A percentile compares a stretch with the other conserved stretches of the same genome.
phyloP scores from a whole-genome alignment of 2,329 filamentous ascomycete genomes.

The Exophiala xenobiotica region DNA sequence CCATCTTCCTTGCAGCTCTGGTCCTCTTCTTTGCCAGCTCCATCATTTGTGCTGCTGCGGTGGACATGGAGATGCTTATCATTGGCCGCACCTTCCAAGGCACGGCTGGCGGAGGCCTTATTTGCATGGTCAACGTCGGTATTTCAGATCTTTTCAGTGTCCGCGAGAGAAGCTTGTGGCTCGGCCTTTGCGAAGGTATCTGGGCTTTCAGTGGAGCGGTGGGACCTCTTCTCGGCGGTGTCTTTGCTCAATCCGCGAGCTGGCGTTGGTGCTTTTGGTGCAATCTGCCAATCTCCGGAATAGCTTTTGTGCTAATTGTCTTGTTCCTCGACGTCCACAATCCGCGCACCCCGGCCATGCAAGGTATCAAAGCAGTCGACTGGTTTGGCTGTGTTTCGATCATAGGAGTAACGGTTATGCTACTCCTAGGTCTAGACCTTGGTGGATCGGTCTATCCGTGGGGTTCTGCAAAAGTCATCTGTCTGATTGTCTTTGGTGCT shows the following conservation, averaged over 20 bases:
- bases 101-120: conserved; percentile 53
- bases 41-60: conserved; percentile 50
- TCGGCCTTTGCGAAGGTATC: conserved; percentile 53
- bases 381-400: conserved; percentile 63
- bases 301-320: conserved; percentile 50
- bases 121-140: conserved; percentile 54
- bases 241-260: conserved; percentile 43
- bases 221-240: conserved; percentile 55
- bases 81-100: conserved; percentile 56
- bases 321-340: conserved; percentile 57
- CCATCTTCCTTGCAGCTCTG: conserved; percentile 51
- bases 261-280: conserved; percentile 60
- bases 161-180: conserved; percentile 49
- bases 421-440: conserved; percentile 81
- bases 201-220: conserved; percentile 56
- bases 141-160: conserved; percentile 58
- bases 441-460: conserved; percentile 76
- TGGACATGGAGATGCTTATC: conserved; percentile 54
- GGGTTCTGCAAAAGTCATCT: conserved; percentile 72
- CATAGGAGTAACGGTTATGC: conserved; percentile 77
- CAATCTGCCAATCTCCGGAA: conserved; percentile 53
- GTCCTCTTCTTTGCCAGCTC: conserved; percentile 51
- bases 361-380: conserved; percentile 46
- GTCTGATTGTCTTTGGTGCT: conserved; percentile 72
- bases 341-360: conserved; percentile 48